These are phyloP conservation scores for Monoraphidium neglectum DNA, from an alignment of 139 green algal species.

Conservation along the genomic window DNA sequence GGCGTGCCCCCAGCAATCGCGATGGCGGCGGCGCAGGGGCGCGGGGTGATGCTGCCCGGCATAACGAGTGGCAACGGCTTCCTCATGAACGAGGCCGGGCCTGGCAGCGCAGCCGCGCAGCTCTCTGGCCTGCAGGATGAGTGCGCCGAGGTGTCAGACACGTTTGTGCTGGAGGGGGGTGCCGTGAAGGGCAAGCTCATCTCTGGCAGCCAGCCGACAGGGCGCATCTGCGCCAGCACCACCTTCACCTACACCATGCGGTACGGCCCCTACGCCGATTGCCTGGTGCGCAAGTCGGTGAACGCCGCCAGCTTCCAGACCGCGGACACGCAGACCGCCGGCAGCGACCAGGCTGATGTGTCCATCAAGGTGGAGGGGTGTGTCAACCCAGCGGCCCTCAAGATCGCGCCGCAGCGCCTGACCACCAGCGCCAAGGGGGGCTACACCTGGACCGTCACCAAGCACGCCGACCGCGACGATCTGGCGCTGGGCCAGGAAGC, in stretches of 20 bases:
- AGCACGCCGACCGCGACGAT: neutral
- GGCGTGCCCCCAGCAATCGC: too few species aligned
- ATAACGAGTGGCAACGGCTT: too few species aligned
- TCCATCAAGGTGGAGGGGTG: slow-evolving; percentile 4
- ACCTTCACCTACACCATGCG: slow-evolving; percentile 30
- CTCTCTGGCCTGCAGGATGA: slow-evolving; percentile 25
- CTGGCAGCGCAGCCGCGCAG: neutral
- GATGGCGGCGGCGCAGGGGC: too few species aligned
- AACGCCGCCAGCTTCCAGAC: slow-evolving; percentile 21
- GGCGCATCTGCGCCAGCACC: slow-evolving; percentile 20
- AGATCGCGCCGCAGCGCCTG: too few species aligned
- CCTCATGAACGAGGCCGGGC: too few species aligned
- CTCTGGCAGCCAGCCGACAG: slow-evolving; percentile 5
- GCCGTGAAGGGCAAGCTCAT: slow-evolving; percentile 1
- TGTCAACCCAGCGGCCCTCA: neutral
- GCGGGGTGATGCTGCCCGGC: too few species aligned
- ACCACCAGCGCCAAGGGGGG: slow-evolving; percentile 16
- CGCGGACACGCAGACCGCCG: slow-evolving; percentile 7
- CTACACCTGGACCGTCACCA: slow-evolving; percentile 18
- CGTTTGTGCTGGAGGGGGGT: slow-evolving; percentile 3
- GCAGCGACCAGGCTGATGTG: neutral
- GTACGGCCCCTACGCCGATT: slow-evolving; percentile 22
- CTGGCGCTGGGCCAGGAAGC: neutral
- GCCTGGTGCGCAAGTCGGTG: neutral
- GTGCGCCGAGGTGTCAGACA: slow-evolving; percentile 22